Base-by-base conservation (phyloP, 2,329 filamentous ascomycete genomes). In the Botryotinia convoluta region DNA sequence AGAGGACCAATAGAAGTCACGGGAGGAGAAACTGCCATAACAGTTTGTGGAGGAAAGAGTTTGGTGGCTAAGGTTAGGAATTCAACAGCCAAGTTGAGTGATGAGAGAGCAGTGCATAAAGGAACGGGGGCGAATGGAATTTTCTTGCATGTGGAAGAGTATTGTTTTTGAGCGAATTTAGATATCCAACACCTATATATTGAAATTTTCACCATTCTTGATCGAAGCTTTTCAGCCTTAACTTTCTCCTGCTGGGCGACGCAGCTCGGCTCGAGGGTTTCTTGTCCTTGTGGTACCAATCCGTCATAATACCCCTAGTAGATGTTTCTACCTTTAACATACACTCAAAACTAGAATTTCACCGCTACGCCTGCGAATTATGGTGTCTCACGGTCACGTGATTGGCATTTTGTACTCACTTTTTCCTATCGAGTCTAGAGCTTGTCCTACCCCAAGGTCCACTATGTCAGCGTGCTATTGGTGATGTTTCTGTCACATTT, bases 81-180 rank as follows among this genome's bases (percentile, higher is more conserved):
- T 76, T 86, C 83, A 73, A 87, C 90, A 4, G 85, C 86, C 3
- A 82, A 81, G 44, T 75, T 90, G 74, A 89, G 87, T 71, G 88
- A 91, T 77, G 88, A 90, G 81, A 82, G 89, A 59, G 89, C 86
- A 0, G 88, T 90, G 35, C 89, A 90, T 78, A 91, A 91, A 79
- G 89, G 89, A 8, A 90, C 88, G 0, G 88, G 87, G 1, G 88
- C 89, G 0, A 89, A 91, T 78, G 89, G 89, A 0, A 90, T 91
- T 59, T 85, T 87, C 78, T 77, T 90, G 72, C 85, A 89, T 78
- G 87, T 87, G 0, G 89, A 90, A 75, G 88, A 90, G 79, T 90
- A 90, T 79, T 84, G 84, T 37, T 88, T 87, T 75, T 88, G 60
- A 74, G 44, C 57, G 29, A 37, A 35, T 39, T 20, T 26, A 20